phyloP scores from a whole-genome alignment of 805 yeast genomes.

The Torulaspora indica region DNA sequence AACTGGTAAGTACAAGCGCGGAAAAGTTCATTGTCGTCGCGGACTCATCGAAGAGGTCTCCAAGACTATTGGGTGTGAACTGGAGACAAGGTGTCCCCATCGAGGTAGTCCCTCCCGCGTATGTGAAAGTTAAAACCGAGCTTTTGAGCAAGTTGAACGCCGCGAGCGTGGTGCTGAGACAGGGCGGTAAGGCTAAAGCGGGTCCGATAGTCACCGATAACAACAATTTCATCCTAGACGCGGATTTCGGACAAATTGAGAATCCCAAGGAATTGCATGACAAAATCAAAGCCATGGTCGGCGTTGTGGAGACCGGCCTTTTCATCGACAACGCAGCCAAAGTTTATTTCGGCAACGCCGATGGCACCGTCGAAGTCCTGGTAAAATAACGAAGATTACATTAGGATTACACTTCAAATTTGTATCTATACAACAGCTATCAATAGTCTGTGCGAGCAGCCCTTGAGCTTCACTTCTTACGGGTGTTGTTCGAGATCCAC shows the following conservation, averaged over 20 bases:
- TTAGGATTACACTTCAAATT: background rate
- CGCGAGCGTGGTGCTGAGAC: constrained; percentile 69
- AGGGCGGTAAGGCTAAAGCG: constrained; percentile 88
- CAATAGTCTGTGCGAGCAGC: constrained; percentile 3
- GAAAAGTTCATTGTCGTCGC: constrained; percentile 81
- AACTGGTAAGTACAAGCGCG: constrained; percentile 81
- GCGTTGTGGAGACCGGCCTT: constrained; percentile 95
- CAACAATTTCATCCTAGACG: constrained; percentile 88
- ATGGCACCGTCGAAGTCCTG: constrained; percentile 52
- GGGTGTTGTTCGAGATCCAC: constrained; percentile 70
- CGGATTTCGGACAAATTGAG: constrained; percentile 77
- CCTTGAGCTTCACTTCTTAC: constrained; percentile 28
- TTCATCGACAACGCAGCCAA: constrained; percentile 65
- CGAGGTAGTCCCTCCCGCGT: constrained; percentile 88
- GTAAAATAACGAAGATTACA: constrained; percentile 2
- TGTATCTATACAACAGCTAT: constrained; percentile 11
- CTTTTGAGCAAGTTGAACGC: constrained; percentile 40
- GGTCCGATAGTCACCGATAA: constrained; percentile 97
- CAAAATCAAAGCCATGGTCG: constrained; percentile 69
- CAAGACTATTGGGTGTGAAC: constrained; percentile 58
- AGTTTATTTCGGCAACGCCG: constrained; percentile 85
- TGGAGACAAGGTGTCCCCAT: constrained; percentile 95
- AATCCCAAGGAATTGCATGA: constrained; percentile 51
- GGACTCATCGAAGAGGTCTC: constrained; percentile 79
- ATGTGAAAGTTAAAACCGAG: constrained; percentile 66